Evolutionary conservation across 305 asterid species (phyloP).

Genomic region (Fraxinus sp.): DNA sequence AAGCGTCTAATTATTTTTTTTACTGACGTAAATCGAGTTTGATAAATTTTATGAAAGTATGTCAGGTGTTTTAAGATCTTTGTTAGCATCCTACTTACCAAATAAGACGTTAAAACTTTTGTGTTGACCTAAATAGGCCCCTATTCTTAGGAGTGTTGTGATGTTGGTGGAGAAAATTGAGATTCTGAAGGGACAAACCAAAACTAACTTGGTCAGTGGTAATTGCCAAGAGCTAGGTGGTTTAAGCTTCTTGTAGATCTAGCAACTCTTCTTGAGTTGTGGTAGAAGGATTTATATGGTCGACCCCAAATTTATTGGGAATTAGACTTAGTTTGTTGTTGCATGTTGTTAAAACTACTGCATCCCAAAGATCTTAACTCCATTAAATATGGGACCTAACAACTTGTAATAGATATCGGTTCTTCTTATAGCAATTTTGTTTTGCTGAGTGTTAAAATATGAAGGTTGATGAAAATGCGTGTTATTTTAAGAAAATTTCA

Average conservation of each 20-base stretch:
- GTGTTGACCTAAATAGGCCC: neutral
- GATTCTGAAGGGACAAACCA: neutral
- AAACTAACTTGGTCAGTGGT: neutral
- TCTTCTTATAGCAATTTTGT: neutral
- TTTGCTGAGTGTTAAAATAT: neutral
- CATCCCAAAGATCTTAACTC: neutral
- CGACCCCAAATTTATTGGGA: neutral
- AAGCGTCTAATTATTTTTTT: neutral
- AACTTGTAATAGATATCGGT: neutral
- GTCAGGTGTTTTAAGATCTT: neutral
- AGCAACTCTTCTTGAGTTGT: neutral
- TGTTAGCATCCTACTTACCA: neutral
- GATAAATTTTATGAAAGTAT: neutral
- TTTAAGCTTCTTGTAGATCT: neutral
- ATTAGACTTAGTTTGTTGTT: neutral
- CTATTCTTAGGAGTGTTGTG: neutral
- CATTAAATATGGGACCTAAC: neutral
- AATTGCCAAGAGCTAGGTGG: neutral
- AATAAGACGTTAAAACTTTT: neutral
- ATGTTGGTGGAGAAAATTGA: neutral
- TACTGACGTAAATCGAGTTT: neutral
- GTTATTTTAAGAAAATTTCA: neutral
- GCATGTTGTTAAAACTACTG: neutral
- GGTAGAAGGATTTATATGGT: neutral
- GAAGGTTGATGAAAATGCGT: neutral